Evolutionary conservation across 2,329 filamentous ascomycete genomes (phyloP).

Genomic region (Dactylellina leptospora): DNA sequence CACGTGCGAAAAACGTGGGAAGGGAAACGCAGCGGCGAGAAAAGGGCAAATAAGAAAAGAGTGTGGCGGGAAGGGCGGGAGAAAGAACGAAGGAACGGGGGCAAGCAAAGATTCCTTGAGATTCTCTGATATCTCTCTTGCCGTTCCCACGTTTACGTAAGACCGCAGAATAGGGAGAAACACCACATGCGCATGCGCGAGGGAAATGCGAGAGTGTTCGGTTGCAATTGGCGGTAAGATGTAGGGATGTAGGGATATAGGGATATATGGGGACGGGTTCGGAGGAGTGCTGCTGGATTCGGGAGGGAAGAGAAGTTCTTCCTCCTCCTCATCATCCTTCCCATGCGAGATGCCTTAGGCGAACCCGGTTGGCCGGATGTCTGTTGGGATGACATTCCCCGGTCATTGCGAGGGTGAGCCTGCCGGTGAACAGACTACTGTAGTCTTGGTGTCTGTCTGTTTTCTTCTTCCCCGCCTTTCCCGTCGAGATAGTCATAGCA

Average conservation of each 20-base stretch:
- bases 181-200: no score
- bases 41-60: not conserved
- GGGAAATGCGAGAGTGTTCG: not conserved
- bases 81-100: not conserved
- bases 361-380: conserved; percentile 30
- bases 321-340: no score
- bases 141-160: conserved; percentile 19
- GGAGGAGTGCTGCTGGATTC: no score
- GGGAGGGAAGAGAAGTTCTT: not conserved
- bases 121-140: not conserved
- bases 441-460: no score
- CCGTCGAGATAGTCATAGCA: conserved; percentile 4
- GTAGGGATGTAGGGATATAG: no score
- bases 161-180: no score
- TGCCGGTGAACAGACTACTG: not conserved
- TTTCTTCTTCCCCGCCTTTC: conserved; percentile 28
- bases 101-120: not conserved
- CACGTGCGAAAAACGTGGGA: conserved; percentile 54
- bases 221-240: no score
- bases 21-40: conserved; percentile 14
- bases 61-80: conserved; percentile 6
- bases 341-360: conserved; percentile 15
- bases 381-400: conserved; percentile 19
- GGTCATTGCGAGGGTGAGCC: conserved; percentile 7
- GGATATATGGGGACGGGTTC: no score